phyloP scores from a whole-genome alignment of 2,329 filamentous ascomycete genomes.

The Sphaerulina musiva region DNA sequence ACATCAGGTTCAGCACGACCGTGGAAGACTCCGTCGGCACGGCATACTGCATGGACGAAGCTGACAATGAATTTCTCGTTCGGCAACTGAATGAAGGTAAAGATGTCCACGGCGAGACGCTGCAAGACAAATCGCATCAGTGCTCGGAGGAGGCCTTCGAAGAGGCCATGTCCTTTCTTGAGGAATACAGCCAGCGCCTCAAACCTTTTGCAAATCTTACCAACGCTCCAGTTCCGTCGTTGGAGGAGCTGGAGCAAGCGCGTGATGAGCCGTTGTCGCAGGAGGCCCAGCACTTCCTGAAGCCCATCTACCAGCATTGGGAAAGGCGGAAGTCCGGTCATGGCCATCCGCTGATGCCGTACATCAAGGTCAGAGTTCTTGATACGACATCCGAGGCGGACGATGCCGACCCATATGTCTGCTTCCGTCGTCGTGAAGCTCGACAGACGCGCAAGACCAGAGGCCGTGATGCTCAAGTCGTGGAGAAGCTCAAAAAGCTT shows the following conservation, averaged over 20 bases:
- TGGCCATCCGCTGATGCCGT: conserved; percentile 67
- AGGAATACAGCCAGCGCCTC: conserved; percentile 74
- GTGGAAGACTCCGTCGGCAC: conserved; percentile 91
- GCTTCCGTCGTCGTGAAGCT: conserved; percentile 90
- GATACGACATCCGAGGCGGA: conserved; percentile 92
- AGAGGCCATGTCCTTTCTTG: conserved; percentile 88
- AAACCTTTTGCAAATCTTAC: conserved; percentile 87
- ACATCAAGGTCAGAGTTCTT: conserved; percentile 64
- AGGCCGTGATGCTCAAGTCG: conserved; percentile 85
- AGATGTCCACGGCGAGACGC: conserved; percentile 38
- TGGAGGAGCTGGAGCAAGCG: conserved; percentile 54
- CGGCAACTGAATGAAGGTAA: conserved; percentile 69
- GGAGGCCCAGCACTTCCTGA: conserved; percentile 55
- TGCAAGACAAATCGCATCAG: conserved; percentile 43
- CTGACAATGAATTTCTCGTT: conserved; percentile 80
- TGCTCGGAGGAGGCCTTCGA: conserved; percentile 91
- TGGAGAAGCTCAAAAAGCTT: conserved; percentile 87
- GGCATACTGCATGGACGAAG: conserved; percentile 88
- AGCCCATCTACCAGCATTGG: conserved; percentile 87
- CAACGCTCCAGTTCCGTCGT: conserved; percentile 67
- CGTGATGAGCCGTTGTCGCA: conserved; percentile 52
- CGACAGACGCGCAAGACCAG: conserved; percentile 92
- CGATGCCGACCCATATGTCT: conserved; percentile 94
- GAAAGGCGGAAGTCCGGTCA: conserved; percentile 50
- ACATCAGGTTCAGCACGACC: conserved; percentile 96